phyloP scores from a whole-genome alignment of 2,329 filamentous ascomycete genomes.

The Cladobotryum protrusum region DNA sequence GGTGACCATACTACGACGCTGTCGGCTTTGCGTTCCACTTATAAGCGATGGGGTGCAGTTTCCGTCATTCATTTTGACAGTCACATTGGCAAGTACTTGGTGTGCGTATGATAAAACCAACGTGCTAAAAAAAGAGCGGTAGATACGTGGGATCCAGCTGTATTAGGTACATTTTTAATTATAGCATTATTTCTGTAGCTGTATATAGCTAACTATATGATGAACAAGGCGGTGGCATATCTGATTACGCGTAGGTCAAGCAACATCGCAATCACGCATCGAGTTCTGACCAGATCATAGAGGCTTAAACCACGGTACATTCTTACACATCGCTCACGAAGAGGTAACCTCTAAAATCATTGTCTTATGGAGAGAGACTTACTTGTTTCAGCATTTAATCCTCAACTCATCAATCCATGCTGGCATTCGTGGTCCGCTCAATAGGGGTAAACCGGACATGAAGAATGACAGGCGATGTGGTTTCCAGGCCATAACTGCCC shows the following conservation, averaged over 20 bases:
- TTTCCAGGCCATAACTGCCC: slow-evolving; percentile 17
- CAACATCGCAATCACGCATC: neutral
- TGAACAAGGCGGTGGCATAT: slow-evolving; percentile 15
- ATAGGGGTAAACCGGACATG: slow-evolving; percentile 32
- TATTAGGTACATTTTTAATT: slow-evolving; percentile 10
- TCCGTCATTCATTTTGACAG: slow-evolving; percentile 65
- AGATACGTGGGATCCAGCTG: slow-evolving; percentile 18
- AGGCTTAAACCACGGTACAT: slow-evolving; percentile 20
- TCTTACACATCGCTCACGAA: slow-evolving; percentile 20
- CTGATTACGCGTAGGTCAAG: slow-evolving; percentile 14
- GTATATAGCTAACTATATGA: neutral
- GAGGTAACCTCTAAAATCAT: slow-evolving; percentile 7
- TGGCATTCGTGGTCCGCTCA: slow-evolving; percentile 68
- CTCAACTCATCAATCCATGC: slow-evolving; percentile 69
- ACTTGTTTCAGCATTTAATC: slow-evolving; percentile 43
- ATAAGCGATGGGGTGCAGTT: slow-evolving; percentile 53
- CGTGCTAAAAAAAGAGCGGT: neutral
- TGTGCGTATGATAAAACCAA: neutral
- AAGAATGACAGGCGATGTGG: slow-evolving; percentile 18
- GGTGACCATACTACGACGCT: slow-evolving; percentile 66
- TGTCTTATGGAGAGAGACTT: neutral
- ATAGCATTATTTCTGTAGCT: neutral
- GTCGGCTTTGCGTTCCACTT: slow-evolving; percentile 57
- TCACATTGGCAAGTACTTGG: slow-evolving; percentile 35
- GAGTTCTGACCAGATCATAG: neutral